A percentile compares a stretch with the other conserved stretches of the same genome.
Conservation (phyloP, 179 eudicot species). For the Monotropa hypopitys region DNA sequence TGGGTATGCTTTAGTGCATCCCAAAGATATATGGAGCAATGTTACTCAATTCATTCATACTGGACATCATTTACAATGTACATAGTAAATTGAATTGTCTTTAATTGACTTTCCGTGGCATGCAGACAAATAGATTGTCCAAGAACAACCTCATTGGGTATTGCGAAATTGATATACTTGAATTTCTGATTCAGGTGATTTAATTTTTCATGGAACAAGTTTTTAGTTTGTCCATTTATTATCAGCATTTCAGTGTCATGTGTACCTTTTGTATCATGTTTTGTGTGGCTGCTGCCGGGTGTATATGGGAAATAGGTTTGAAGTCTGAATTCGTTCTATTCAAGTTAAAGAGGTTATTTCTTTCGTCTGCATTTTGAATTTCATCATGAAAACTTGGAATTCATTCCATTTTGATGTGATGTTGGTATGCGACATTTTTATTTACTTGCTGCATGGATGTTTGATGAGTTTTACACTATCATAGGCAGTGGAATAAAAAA, state of each 20-base stretch:
- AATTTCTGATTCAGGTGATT: conserved; percentile 64
- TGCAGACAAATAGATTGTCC: conserved; percentile 76
- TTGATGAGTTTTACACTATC: neutral
- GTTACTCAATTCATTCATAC: neutral
- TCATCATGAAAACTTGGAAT: neutral
- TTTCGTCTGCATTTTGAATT: neutral
- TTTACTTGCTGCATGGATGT: neutral
- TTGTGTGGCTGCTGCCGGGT: neutral
- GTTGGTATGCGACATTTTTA: neutral
- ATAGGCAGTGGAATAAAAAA: neutral
- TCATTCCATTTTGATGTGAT: neutral
- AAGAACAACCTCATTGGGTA: conserved; percentile 78
- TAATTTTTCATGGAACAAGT: neutral
- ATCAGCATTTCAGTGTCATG: neutral
- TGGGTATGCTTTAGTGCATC: neutral
- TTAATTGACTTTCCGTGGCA: conserved; percentile 9
- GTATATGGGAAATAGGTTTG: neutral
- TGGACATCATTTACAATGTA: neutral
- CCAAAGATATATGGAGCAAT: neutral
- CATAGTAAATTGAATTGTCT: neutral
- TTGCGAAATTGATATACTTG: conserved; percentile 65
- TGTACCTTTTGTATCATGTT: neutral
- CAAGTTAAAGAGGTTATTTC: neutral
- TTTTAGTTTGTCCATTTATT: neutral
- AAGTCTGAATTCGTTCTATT: neutral